Percentiles rank a stretch among this genome's conserved stretches.
phyloP scores from a whole-genome alignment of 1,284 basidiomycete species.

The Ceratobasidium sp. region DNA sequence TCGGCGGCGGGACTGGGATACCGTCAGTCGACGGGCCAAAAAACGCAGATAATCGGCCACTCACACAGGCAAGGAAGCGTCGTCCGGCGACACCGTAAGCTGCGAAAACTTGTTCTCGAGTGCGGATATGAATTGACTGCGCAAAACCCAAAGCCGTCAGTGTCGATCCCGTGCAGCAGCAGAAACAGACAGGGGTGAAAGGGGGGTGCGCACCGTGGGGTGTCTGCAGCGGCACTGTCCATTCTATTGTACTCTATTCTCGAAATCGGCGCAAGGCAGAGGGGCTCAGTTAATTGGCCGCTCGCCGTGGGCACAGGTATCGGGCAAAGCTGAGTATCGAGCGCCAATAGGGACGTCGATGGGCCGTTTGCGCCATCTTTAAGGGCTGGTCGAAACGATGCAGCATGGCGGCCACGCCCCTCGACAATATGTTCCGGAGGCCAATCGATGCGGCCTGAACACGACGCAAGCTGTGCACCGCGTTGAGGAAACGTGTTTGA shows the following conservation, averaged over 20 bases:
- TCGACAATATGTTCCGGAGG: slow-evolving; percentile 7
- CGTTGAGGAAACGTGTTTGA: slow-evolving; percentile 31
- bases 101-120: slow-evolving; percentile 41
- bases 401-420: slow-evolving; percentile 38
- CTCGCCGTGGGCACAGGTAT: too few relatives aligned
- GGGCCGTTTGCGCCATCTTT: slow-evolving; percentile 26
- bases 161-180: not conserved
- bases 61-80: slow-evolving; percentile 6
- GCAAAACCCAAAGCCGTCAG: not conserved
- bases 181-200: not conserved
- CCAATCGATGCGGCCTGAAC: slow-evolving; percentile 30
- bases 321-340: slow-evolving; percentile 31
- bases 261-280: not conserved
- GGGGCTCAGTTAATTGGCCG: slow-evolving; percentile 7
- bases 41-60: not conserved
- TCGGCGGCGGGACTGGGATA: not conserved
- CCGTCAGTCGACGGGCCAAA: not conserved
- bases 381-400: slow-evolving; percentile 29
- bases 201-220: slow-evolving; percentile 8
- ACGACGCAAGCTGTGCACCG: slow-evolving; percentile 30
- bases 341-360: slow-evolving; percentile 10
- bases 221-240: slow-evolving; percentile 21
- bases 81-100: slow-evolving; percentile 19
- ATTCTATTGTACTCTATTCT: slow-evolving; percentile 2
- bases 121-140: slow-evolving; percentile 26